Evolutionary conservation across 148 eudicot species (phyloP), one percentile per base, ranked within the genome.

Genomic region (Drosera capensis): DNA sequence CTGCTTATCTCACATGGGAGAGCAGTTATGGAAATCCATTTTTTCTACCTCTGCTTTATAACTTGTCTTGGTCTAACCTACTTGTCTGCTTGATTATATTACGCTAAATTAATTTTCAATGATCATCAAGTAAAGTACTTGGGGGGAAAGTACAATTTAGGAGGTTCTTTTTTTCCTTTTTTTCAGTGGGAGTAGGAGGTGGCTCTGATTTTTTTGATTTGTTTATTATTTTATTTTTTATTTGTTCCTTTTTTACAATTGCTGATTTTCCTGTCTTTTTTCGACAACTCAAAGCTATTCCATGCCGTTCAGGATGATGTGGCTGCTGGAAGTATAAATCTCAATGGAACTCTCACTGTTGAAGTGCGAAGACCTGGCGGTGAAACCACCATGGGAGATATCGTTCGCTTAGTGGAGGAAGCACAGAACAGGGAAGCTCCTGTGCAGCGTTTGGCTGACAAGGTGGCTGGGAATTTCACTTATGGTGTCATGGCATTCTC

Each of bases 371-470:
- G 86, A 55, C 82, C 95, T 31, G 95, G 99, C 63, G 95, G 99
- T 34, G 86, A 92, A 65, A 81, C 88, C 23, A 63, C 85, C 36
- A 92, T 92, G 71, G 99, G 82, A 22, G 80, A 85, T 63, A 92
- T 92, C 51, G 88, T 92, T 65, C 85, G 95, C 38, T 66, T 92
- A 43, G 99, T 92, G 25, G 96, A 80, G 70, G 88, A 73, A 71
- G 99, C 99, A 37, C 99, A 92, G 50, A 71, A 80, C 46, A 78
- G 94, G 51, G 95, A 92, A 70, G 95, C 99, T 70, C 99, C 99
- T 46, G 86, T 92, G 37, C 99, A 92, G 65, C 82, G 94, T 43
- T 54, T 92, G 65, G 95, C 99, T 61, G 95, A 92, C 52, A 85
- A 85, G 78, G 93, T 92, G 52, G 95, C 99, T 43, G 99, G 99